Conservation (phyloP, 495 filamentous ascomycete species). For the Aspergillus homomorphus region DNA sequence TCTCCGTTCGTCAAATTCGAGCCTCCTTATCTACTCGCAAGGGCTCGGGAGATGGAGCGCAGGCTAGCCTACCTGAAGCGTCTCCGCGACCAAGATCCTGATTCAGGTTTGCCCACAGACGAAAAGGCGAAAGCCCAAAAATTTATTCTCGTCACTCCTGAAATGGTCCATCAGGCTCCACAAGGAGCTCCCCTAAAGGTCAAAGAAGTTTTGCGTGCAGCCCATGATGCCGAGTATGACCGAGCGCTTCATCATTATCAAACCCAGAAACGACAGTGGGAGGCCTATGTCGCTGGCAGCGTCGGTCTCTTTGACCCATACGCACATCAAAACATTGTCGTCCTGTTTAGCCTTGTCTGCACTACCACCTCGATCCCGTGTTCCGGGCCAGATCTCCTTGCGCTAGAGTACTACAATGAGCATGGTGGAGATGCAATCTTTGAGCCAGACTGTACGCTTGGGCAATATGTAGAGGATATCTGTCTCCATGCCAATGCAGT, state of each 20-base stretch:
- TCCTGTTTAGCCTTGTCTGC: constrained; percentile 92
- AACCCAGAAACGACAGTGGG: constrained; percentile 94
- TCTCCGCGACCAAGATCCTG: constrained; percentile 71
- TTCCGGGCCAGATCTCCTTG: constrained; percentile 79
- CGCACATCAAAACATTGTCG: constrained; percentile 89
- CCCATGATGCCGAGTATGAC: constrained; percentile 94
- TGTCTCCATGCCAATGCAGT: constrained; percentile 69
- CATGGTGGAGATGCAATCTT: constrained; percentile 62
- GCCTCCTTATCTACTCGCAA: constrained; percentile 89
- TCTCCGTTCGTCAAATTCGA: constrained; percentile 96
- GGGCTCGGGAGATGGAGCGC: constrained; percentile 84
- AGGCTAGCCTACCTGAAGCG: constrained; percentile 74
- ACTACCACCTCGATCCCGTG: constrained; percentile 89
- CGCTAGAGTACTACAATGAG: constrained; percentile 89
- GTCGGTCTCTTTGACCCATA: constrained; percentile 88
- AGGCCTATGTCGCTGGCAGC: constrained; percentile 74
- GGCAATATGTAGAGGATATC: constrained; percentile 92
- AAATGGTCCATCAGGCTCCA: constrained; percentile 84
- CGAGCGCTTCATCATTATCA: constrained; percentile 90
- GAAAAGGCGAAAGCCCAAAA: constrained; percentile 63
- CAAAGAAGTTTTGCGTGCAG: constrained; percentile 88
- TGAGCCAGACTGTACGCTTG: constrained; percentile 86
- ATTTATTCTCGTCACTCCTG: constrained; percentile 86
- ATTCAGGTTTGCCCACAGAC: constrained; percentile 48
- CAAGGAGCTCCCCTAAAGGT: constrained; percentile 76